Evolutionary conservation across 2,329 filamentous ascomycete genomes (phyloP), one percentile per base, ranked within the genome.

Genomic region (Botryotinia narcissicola): DNA sequence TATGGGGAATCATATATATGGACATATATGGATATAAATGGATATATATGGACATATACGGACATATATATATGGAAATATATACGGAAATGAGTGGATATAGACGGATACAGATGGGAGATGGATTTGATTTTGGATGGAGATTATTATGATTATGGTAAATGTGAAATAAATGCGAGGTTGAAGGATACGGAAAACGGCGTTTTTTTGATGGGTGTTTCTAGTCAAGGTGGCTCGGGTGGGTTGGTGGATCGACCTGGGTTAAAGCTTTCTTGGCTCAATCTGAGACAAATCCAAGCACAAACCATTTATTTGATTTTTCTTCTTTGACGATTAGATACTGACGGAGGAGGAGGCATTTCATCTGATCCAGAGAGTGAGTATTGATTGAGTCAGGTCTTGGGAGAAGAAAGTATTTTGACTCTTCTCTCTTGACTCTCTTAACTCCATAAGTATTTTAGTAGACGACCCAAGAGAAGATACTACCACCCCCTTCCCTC

Each of bases 251-350:
- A 16, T 35, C 32, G 20, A 25, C 20, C 20, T 59, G 29, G 29
- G 3, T 35, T 59, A 9, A 9, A 2, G 16, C 29, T 60, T 60
- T 60, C 32, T 60, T 35, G 57, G 18, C 22, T 37, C 32, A 37
- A 60, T 61, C 59, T 37, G 59, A 61, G 59, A 61, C 59, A 61
- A 7, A 61, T 61, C 59, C 32, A 37, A 61, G 59, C 18, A 61
- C 59, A 61, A 61, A 37, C 32, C 59, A 25, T 61, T 25, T 37
- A 37, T 35, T 60, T 60, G 16, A 60, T 35, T 60, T 35, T 37
- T 32, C 18, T 25, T 60, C 32, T 60, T 25, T 35, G 20, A 25
- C 37, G 32, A 35, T 37, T 35, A 32, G 48, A 51, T 51, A 1
- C 1, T 25, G 22, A 51, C 12, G 25, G 9, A 25, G 20, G 9